Percentiles rank a stretch among this genome's conserved stretches.
phyloP scores from a whole-genome alignment of 495 filamentous ascomycete genomes.

The Penicillium chermesinum region DNA sequence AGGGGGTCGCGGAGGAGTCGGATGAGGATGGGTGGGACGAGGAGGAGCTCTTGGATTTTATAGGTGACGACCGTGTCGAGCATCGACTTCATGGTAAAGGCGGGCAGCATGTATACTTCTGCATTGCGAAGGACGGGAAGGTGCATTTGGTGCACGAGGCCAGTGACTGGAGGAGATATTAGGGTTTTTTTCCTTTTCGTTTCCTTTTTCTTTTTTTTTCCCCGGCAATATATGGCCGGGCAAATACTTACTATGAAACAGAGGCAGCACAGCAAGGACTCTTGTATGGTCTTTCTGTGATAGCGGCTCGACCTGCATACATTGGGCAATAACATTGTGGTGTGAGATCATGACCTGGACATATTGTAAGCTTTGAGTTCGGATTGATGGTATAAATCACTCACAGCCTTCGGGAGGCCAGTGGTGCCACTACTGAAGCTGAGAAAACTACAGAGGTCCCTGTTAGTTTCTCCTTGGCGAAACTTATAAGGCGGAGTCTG shows the following conservation, averaged over 20 bases:
- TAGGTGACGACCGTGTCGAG: constrained; percentile 48
- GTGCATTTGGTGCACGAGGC: constrained; percentile 57
- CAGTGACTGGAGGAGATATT: constrained; percentile 31
- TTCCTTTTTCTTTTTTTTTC: too few relatives aligned
- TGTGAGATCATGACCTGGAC: constrained; percentile 55
- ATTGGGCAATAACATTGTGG: constrained; percentile 60
- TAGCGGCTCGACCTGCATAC: constrained; percentile 48
- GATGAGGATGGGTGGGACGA: constrained; percentile 67
- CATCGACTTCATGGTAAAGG: constrained; percentile 54
- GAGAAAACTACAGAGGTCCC: constrained; percentile 51
- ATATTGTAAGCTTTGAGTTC: not conserved
- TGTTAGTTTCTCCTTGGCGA: constrained; percentile 46
- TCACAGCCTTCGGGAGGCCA: constrained; percentile 27
- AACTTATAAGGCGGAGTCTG: constrained; percentile 42
- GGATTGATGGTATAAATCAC: not conserved
- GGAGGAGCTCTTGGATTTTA: constrained; percentile 53
- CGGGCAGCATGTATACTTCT: constrained; percentile 54
- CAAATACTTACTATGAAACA: constrained; percentile 48
- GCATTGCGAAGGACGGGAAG: constrained; percentile 53
- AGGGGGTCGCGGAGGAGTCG: constrained; percentile 59
- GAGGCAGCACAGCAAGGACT: constrained; percentile 49
- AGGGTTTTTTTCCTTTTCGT: too few relatives aligned
- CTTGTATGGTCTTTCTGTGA: constrained; percentile 42
- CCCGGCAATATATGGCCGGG: too few relatives aligned
- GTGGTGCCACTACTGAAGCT: constrained; percentile 47